Evolutionary conservation across 768 basidiomycete species (phyloP), one percentile per base, ranked within the genome.

Genomic region (Russula lepida): DNA sequence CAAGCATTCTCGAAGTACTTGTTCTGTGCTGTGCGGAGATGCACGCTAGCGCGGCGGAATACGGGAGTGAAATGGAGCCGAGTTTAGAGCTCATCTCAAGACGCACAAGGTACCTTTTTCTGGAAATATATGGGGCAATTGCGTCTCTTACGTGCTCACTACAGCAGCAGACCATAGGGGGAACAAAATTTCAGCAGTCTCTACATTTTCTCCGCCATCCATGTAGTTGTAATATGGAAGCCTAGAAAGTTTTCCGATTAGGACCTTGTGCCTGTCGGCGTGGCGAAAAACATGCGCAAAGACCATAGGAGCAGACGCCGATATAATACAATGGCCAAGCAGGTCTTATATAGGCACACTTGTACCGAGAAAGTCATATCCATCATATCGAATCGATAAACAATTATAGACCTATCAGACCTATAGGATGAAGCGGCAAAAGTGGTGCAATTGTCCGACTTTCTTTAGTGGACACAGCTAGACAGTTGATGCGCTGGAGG

Each of bases 311-410:
- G 27, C 49, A 50, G 51, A 46, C 56, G 15, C 57, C 54, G 47
- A 23, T 52, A 28, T 59, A 54, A 59, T 66, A 25, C 13, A 33
- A 50, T 48, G 25, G 44, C 43, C 21, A 17, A 46, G 43, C 11
- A 95, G 91, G 80, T 95, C 64, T 75, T 95, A 15, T 93, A 93
- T 68, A 87, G 88, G 6, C 76, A 92, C 44, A n/a, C 92, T 91
- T 11, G 73, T 89, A 2, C 78, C 79, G 6, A 61, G 77, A 15
- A 88, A 92, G 74, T 93, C 15, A 78, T 78, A 37, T n/a, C n/a
- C n/a, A n/a, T n/a, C n/a, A n/a, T n/a, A n/a, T n/a, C n/a, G n/a
- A n/a, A n/a, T 37, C 35, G 6, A 61, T 78, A 15, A 87, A 86
- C 75, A 92, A 74, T 93, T 17, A 78, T 78, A 39, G 90, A 91